Base-by-base conservation (phyloP, 2,329 filamentous ascomycete species). In the Neonectria coccinea region DNA sequence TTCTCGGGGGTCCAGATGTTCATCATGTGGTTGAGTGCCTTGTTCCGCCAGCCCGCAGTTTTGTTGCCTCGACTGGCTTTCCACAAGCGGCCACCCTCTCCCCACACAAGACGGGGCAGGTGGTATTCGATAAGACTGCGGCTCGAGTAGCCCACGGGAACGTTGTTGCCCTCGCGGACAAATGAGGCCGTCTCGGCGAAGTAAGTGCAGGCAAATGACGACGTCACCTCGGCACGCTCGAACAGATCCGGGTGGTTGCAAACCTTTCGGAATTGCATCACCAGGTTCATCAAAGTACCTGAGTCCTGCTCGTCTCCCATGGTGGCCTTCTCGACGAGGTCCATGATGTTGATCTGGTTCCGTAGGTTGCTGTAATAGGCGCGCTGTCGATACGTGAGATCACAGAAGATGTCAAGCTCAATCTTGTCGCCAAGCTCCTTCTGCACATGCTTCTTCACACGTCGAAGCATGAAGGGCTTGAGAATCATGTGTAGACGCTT, bases 231-330 rank as follows among this genome's bases (percentile, higher is more conserved):
- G 10, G 95, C 94, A 50, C 96, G 91, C 79, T 99, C 94, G 72
- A 99, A 99, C 36, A 99, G 81, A 80, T 99, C 96, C 0, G 96
- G 96, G 77, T 99, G 96, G 76, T 99, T 99, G 83, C 96, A 99
- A 62, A 99, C 96, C 82, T 99, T 99, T 73, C 96, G 89, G 87
- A 99, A 99, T 81, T 99, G 96, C 96, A 99, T 99, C 68, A 99
- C 96, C 69, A 99, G 85, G 79, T 99, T 99, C 96, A 99, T 98
- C 74, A 99, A 82, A 1, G 95, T 98, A 44, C 95, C 94, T 39
- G 93, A 97, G 76, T 98, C 96, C 73, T 95, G 91, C 54, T 98
- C 96, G 73, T 97, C 94, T 39, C 96, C 96, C 71, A 96, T 87
- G 2, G 95, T 95, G 1, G 93, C 94, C 85, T 97, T 98, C 79